These are phyloP conservation scores for Alternaria tenuissima DNA, from an alignment of 2,329 filamentous ascomycete species.

Conservation along the genomic window DNA sequence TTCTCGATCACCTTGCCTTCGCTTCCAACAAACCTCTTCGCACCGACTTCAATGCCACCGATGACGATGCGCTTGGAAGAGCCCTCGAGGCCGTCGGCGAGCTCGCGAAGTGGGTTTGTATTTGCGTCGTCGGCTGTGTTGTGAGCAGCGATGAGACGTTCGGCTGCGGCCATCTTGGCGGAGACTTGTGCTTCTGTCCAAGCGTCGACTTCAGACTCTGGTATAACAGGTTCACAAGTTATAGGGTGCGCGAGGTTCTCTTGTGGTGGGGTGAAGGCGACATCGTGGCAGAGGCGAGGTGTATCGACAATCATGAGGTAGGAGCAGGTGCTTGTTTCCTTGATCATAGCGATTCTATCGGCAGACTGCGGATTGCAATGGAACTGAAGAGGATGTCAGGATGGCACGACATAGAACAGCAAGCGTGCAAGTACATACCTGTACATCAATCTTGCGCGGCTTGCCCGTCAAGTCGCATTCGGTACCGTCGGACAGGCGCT, in stretches of 20 bases:
- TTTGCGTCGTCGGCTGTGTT: slow-evolving; percentile 29
- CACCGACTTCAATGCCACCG: slow-evolving; percentile 68
- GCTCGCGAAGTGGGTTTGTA: slow-evolving; percentile 46
- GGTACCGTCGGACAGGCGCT: slow-evolving; percentile 80
- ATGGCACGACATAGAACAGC: slow-evolving; percentile 11
- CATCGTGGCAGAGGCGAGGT: slow-evolving; percentile 84
- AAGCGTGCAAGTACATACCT: slow-evolving; percentile 52
- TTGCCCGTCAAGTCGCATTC: slow-evolving; percentile 85
- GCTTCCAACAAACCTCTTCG: slow-evolving; percentile 62
- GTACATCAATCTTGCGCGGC: slow-evolving; percentile 83
- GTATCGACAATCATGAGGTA: slow-evolving; percentile 95
- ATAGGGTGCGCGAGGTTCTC: slow-evolving; percentile 80
- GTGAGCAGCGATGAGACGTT: slow-evolving; percentile 35
- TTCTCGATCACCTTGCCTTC: slow-evolving; percentile 66
- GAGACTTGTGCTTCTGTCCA: slow-evolving; percentile 52
- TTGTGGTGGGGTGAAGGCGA: slow-evolving; percentile 83
- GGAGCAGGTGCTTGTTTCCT: slow-evolving; percentile 88
- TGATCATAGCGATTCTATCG: slow-evolving; percentile 89
- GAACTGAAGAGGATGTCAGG: slow-evolving; percentile 55
- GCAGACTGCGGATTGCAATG: slow-evolving; percentile 78
- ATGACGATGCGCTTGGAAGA: slow-evolving; percentile 55
- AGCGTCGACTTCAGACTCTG: slow-evolving; percentile 61
- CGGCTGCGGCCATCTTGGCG: slow-evolving; percentile 38
- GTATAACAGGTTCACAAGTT: slow-evolving; percentile 75
- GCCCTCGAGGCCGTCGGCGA: slow-evolving; percentile 39